Conservation (phyloP, 768 basidiomycete genomes). For the Mycena vitilis region DNA sequence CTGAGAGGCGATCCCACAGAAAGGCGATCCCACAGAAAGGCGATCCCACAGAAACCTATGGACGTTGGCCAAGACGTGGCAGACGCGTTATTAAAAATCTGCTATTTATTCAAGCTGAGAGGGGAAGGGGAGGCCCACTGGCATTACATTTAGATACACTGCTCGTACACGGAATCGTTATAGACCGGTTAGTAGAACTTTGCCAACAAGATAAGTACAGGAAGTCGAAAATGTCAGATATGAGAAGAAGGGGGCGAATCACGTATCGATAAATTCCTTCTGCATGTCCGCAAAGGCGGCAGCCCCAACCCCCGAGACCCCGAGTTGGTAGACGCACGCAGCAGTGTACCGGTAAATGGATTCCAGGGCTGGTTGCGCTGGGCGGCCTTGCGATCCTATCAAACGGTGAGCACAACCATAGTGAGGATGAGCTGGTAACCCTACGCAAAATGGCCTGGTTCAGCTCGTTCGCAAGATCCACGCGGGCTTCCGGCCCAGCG, state of each 20-base stretch:
- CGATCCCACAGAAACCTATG: no score
- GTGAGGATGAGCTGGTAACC: conserved; percentile 22
- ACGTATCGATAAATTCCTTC: conserved; percentile 74
- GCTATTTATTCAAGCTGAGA: neutral
- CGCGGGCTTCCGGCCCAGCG: conserved; percentile 74
- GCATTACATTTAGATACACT: conserved; percentile 33
- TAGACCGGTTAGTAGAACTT: conserved; percentile 21
- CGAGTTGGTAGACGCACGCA: conserved; percentile 77
- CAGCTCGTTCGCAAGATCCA: conserved; percentile 77
- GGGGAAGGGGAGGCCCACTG: neutral
- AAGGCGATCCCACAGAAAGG: no score
- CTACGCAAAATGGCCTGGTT: conserved; percentile 88
- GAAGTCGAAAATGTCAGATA: neutral
- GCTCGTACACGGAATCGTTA: conserved; percentile 28
- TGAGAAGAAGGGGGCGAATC: conserved; percentile 8
- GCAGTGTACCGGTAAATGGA: conserved; percentile 81
- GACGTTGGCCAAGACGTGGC: no score
- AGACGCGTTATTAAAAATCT: neutral
- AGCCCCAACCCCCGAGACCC: conserved; percentile 74
- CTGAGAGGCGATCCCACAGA: no score
- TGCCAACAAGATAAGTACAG: conserved; percentile 23
- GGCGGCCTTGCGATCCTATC: conserved; percentile 82
- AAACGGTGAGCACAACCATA: conserved; percentile 7
- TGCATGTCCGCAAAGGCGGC: conserved; percentile 87
- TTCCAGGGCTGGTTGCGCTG: conserved; percentile 78